Percentiles rank a stretch among this genome's conserved stretches.
Evolutionary conservation across 2,329 filamentous ascomycete species (phyloP).

Genomic region (Talaromyces sp.): DNA sequence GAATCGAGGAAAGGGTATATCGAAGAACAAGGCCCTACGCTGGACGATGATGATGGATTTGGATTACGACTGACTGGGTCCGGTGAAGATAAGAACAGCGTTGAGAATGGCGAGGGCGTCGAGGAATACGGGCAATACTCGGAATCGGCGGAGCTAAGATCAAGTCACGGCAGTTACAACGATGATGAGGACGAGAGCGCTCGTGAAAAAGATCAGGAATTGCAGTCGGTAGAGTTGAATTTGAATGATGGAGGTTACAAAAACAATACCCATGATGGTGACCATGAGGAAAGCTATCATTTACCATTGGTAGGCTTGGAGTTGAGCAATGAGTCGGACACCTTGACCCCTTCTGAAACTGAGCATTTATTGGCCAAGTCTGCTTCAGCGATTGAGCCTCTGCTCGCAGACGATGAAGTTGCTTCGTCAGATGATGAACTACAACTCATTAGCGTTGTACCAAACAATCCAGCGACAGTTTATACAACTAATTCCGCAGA

Average conservation of each 20-base stretch:
- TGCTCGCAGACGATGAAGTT: not conserved
- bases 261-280: not conserved
- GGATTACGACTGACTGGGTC: not conserved
- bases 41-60: not conserved
- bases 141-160: not conserved
- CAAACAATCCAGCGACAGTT: conserved; percentile 18
- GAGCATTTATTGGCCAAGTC: not conserved
- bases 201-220: not conserved
- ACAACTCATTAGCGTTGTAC: conserved; percentile 27
- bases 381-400: not conserved
- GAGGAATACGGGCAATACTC: not conserved
- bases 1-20: conserved; percentile 18
- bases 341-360: not conserved
- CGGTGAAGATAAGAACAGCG: not conserved
- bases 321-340: not conserved
- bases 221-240: not conserved
- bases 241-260: not conserved
- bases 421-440: conserved; percentile 38
- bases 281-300: not conserved
- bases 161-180: not conserved
- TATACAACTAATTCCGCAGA: conserved; percentile 12
- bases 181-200: not conserved
- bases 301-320: not conserved
- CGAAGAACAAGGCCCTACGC: not conserved
- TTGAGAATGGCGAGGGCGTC: not conserved